A percentile compares a stretch with the other conserved stretches of the same genome.
These are phyloP conservation scores for Saitozyma podzolica DNA, from an alignment of 768 basidiomycete species.

Conservation along the genomic window DNA sequence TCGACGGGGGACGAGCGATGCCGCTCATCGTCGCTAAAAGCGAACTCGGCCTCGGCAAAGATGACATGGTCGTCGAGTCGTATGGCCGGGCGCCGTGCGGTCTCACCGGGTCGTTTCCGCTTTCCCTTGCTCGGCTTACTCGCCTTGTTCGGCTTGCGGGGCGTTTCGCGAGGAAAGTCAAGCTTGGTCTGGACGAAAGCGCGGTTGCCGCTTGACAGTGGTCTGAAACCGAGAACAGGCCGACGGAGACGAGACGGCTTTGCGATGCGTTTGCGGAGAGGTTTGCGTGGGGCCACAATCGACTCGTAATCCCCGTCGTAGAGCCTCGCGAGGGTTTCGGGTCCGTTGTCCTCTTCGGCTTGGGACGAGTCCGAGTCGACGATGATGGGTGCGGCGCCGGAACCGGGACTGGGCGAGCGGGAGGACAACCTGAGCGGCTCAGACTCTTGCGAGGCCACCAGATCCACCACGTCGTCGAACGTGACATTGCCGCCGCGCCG, in stretches of 20 bases:
- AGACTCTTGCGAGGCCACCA: background rate
- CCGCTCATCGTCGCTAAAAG: constrained; percentile 14
- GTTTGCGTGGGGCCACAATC: constrained; percentile 20
- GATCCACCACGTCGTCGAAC: constrained; percentile 17
- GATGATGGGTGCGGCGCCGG: constrained; percentile 16
- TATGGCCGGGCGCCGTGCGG: constrained; percentile 26
- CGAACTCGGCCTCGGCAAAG: constrained; percentile 41
- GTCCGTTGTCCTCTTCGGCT: constrained; percentile 36
- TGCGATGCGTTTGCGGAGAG: background rate
- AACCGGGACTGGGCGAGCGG: background rate
- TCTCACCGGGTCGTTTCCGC: constrained; percentile 5
- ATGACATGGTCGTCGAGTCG: constrained; percentile 45
- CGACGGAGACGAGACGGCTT: too few relatives aligned
- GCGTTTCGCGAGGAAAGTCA: constrained; percentile 25
- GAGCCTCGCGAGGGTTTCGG: constrained; percentile 31
- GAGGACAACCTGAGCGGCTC: background rate
- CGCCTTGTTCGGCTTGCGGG: background rate
- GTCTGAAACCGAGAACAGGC: constrained; percentile 17
- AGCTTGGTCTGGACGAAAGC: constrained; percentile 23
- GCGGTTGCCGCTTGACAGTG: background rate
- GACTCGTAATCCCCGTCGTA: constrained; percentile 44
- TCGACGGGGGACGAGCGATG: constrained; percentile 11
- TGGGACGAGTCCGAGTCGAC: constrained; percentile 22
- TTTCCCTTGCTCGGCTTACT: constrained; percentile 5
- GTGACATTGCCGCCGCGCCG: constrained; percentile 24